Conservation (phyloP, 2,329 filamentous ascomycete genomes). For the Stemphylium beticola region DNA sequence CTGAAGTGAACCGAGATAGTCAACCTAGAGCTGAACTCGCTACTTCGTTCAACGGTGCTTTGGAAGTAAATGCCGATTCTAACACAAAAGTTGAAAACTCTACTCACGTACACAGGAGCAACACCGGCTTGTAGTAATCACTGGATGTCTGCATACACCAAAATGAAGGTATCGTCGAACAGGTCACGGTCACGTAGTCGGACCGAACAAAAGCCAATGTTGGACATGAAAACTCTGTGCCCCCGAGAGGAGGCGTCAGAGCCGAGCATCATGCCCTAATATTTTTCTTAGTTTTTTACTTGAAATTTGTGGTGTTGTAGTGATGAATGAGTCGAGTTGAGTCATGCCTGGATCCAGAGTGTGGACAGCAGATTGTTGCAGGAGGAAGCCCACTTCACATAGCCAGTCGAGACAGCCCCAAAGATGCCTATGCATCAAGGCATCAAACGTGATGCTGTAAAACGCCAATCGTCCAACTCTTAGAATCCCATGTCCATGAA, state of each 20-base stretch:
- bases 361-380: slow-evolving; percentile 29
- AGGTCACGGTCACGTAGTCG: slow-evolving; percentile 2
- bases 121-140: too few relatives aligned
- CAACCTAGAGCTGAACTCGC: too few relatives aligned
- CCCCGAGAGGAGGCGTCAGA: slow-evolving; percentile 15
- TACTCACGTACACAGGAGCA: too few relatives aligned
- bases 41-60: too few relatives aligned
- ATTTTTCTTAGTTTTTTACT: slow-evolving; percentile 37
- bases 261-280: slow-evolving; percentile 44
- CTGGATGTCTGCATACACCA: neutral
- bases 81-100: too few relatives aligned
- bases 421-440: slow-evolving; percentile 12
- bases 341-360: slow-evolving; percentile 34
- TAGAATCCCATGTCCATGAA: slow-evolving; percentile 16
- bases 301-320: slow-evolving; percentile 24
- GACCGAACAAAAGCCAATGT: slow-evolving; percentile 1
- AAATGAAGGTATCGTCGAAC: neutral
- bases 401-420: slow-evolving; percentile 21
- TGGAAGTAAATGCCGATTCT: too few relatives aligned
- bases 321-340: slow-evolving; percentile 27
- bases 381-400: slow-evolving; percentile 19
- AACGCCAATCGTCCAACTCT: slow-evolving; percentile 16
- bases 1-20: too few relatives aligned
- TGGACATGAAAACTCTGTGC: slow-evolving; percentile 40
- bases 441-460: slow-evolving; percentile 20